Conservation (phyloP, 2,329 filamentous ascomycete genomes). For the Didymellaceae sp. region DNA sequence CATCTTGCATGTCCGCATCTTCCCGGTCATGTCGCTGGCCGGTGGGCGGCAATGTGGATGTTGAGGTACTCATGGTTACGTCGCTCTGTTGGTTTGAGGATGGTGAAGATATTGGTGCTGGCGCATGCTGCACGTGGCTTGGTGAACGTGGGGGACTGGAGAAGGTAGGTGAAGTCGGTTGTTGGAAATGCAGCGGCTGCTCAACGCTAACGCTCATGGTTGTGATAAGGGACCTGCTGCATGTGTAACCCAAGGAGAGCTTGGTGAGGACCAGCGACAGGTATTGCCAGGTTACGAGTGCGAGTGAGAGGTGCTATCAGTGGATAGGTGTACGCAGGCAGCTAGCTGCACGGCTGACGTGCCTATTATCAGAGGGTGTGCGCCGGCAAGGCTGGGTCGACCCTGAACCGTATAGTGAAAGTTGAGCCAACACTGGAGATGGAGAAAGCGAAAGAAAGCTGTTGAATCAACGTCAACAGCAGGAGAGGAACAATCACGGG, state of each 20-base stretch:
- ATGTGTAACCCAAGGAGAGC: slow-evolving; percentile 13
- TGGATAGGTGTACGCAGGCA: neutral
- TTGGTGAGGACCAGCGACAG: neutral
- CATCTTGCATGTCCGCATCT: slow-evolving; percentile 45
- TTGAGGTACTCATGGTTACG: slow-evolving; percentile 45
- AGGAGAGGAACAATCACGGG: slow-evolving; percentile 15
- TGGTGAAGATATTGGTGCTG: slow-evolving; percentile 35
- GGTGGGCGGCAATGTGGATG: slow-evolving; percentile 37
- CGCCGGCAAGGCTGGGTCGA: slow-evolving; percentile 1
- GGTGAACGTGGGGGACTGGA: slow-evolving; percentile 42
- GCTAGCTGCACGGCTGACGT: neutral
- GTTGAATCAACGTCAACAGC: slow-evolving; percentile 1
- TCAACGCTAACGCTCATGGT: slow-evolving; percentile 51
- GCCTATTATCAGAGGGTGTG: neutral
- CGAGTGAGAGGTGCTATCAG: neutral
- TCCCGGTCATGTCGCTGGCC: slow-evolving; percentile 48
- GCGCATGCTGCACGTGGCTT: slow-evolving; percentile 35
- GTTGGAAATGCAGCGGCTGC: slow-evolving; percentile 48
- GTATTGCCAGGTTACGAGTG: neutral
- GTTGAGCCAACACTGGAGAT: no score
- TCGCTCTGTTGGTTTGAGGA: slow-evolving; percentile 35
- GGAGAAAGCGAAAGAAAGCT: neutral
- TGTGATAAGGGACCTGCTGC: slow-evolving; percentile 14
- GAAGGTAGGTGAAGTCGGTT: slow-evolving; percentile 43
- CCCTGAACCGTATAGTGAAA: no score